Evolutionary conservation across 257 asterid species (phyloP).

Genomic region (Ehretia macrophylla): DNA sequence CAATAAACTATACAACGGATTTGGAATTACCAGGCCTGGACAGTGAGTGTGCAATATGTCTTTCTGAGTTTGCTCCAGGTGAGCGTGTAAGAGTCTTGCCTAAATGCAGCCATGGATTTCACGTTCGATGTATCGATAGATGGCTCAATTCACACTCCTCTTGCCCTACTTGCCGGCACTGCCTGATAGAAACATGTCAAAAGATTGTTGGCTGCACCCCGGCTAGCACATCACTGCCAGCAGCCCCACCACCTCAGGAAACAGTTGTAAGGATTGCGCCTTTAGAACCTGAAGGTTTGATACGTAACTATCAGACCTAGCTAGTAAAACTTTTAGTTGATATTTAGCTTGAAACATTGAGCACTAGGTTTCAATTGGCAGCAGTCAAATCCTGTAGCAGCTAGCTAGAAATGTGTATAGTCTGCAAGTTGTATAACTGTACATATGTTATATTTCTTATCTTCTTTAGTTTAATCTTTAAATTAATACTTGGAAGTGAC

Average conservation of each 20-base stretch:
- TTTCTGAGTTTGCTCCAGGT: slow-evolving; percentile 20
- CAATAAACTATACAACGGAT: slow-evolving; percentile 15
- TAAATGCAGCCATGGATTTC: slow-evolving; percentile 28
- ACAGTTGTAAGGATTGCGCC: slow-evolving; percentile 15
- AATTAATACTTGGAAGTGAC: too few species aligned
- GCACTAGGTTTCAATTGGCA: slow-evolving; percentile 4
- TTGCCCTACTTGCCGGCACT: slow-evolving; percentile 33
- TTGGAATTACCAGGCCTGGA: slow-evolving; percentile 12
- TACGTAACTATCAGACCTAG: slow-evolving; percentile 8
- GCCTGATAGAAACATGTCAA: slow-evolving; percentile 23
- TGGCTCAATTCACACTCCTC: slow-evolving; percentile 33
- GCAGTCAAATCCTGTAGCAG: not conserved
- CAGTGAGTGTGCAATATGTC: slow-evolving; percentile 24
- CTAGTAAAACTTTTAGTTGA: not conserved
- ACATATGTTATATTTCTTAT: not conserved
- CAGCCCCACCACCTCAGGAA: slow-evolving; percentile 6
- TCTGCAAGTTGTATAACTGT: slow-evolving; percentile 4
- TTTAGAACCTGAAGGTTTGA: slow-evolving; percentile 18
- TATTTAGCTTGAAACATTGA: not conserved
- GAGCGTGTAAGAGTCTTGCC: slow-evolving; percentile 23
- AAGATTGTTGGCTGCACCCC: slow-evolving; percentile 14
- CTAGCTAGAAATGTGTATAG: not conserved
- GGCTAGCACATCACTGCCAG: not conserved
- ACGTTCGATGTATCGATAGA: slow-evolving; percentile 25
- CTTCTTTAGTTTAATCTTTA: too few species aligned